Percentiles rank a stretch among this genome's conserved stretches.
phyloP scores from a whole-genome alignment of 495 filamentous ascomycete species.

The Pyrenopolyporus hunteri region DNA sequence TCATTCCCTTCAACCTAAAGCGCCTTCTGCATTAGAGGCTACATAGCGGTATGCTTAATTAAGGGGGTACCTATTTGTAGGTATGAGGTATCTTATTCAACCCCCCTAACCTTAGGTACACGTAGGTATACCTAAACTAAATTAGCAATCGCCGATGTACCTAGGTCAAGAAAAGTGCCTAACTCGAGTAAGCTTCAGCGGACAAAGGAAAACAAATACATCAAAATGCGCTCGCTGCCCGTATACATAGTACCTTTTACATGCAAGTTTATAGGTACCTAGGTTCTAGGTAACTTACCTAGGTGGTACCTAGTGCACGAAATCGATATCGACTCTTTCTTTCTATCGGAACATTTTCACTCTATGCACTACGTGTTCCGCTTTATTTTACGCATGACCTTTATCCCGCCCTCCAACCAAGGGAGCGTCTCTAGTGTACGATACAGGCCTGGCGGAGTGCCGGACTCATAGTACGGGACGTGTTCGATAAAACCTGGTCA shows the following conservation, averaged over 20 bases:
- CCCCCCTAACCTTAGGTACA: not conserved
- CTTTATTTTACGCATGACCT: not conserved
- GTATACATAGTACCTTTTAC: too few species aligned
- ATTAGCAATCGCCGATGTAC: too few species aligned
- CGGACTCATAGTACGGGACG: not conserved
- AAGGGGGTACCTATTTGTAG: constrained; percentile 1
- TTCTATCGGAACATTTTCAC: not conserved
- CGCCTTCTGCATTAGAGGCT: not conserved
- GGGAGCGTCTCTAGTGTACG: not conserved
- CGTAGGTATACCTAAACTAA: too few species aligned
- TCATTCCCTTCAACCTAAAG: not conserved
- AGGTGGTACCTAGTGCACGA: too few species aligned
- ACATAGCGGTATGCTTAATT: not conserved
- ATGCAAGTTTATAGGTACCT: too few species aligned
- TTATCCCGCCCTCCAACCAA: not conserved
- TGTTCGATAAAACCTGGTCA: not conserved
- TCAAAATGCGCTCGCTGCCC: not conserved
- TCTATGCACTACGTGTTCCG: not conserved
- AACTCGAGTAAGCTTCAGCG: too few species aligned
- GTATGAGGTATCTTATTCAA: not conserved
- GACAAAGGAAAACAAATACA: too few species aligned
- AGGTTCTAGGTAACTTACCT: too few species aligned
- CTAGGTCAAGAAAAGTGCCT: too few species aligned
- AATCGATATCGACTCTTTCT: too few species aligned
- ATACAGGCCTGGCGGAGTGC: not conserved